phyloP scores from a whole-genome alignment of 352 stramenopile species.

The Phytophthora hibernalis region DNA sequence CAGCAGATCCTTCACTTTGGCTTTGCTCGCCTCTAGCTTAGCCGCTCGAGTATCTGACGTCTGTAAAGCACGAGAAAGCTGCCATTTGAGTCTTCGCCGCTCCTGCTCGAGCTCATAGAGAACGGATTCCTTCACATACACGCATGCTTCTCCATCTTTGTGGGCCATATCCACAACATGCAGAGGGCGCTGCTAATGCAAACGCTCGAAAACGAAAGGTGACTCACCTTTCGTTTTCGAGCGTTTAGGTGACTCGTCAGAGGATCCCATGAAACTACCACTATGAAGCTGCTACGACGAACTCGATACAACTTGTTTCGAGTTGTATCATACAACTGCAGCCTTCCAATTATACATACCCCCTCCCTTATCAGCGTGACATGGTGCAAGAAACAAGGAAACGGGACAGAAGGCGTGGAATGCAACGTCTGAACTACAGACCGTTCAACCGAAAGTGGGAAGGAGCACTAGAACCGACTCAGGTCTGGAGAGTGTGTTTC shows the following conservation, averaged over 20 bases:
- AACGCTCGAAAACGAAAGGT: constrained; percentile 21
- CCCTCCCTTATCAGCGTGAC: too few species aligned
- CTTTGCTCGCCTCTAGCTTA: constrained; percentile 42
- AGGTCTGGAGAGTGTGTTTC: too few species aligned
- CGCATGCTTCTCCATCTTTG: constrained; percentile 27
- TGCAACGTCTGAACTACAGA: too few species aligned
- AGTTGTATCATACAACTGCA: too few species aligned
- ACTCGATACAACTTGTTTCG: too few species aligned
- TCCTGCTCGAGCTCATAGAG: constrained; percentile 64
- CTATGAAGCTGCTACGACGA: too few species aligned
- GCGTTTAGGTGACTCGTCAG: constrained; percentile 21
- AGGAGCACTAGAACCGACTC: too few species aligned
- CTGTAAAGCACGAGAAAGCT: constrained; percentile 51
- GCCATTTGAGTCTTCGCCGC: constrained; percentile 58
- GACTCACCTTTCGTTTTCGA: too few species aligned
- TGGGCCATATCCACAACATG: constrained; percentile 22
- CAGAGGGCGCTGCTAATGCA: constrained; percentile 1
- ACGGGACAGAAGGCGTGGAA: too few species aligned
- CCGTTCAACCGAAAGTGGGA: too few species aligned
- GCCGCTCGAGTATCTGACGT: constrained; percentile 46
- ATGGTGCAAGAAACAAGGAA: too few species aligned
- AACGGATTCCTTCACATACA: constrained; percentile 61
- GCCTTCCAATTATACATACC: too few species aligned
- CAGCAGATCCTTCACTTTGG: constrained; percentile 68
- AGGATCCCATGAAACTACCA: constrained; percentile 19